Evolutionary conservation across 257 asterid genomes (phyloP), one percentile per base, ranked within the genome.

Genomic region (Dorcoceras hygrometricum): DNA sequence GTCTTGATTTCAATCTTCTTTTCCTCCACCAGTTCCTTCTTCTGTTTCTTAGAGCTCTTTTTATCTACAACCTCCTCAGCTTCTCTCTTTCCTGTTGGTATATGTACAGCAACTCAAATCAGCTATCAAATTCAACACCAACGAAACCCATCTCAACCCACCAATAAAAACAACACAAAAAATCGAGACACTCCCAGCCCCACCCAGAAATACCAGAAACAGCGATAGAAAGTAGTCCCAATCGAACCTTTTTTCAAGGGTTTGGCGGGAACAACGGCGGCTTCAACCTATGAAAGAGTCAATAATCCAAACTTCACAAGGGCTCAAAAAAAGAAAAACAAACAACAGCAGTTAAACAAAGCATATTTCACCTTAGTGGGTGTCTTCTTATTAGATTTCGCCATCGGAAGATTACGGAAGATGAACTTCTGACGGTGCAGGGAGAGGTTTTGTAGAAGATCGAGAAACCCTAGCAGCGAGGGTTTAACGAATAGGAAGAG

Each of bases 201-300:
- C 50, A 39, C n/a, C 18, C 50, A 39, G 1, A 11, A 11, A 39
- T n/a, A n/a, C n/a, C n/a, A 39, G 18, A 4, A 46, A 46, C 22
- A n/a, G n/a, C n/a, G n/a, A n/a, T n/a, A n/a, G n/a, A n/a, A n/a
- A n/a, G 54, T 14, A 46, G 20, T 4, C 23, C 57, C 55, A 31
- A 62, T 2, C 9, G 57, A 54, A 86, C 92, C 92, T 81, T 86
- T 86, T 80, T 83, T 83, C 87, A 74, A 56, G 14, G 81, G 76
- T 73, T 86, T 83, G 62, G 75, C 18, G 18, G 83, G 79, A 66
- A 76, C 27, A 50, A 65, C 78, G 5, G 69, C 73, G 57, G 78
- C 73, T 1, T 63, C 86, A 59, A 62, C 83, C 86, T 84, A 28
- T 32, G 67, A 27, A 7, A 55, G 20, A 46, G 18, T 0, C 20